Conservation (phyloP, 2,329 filamentous ascomycete species). For the Xylaria sp. region DNA sequence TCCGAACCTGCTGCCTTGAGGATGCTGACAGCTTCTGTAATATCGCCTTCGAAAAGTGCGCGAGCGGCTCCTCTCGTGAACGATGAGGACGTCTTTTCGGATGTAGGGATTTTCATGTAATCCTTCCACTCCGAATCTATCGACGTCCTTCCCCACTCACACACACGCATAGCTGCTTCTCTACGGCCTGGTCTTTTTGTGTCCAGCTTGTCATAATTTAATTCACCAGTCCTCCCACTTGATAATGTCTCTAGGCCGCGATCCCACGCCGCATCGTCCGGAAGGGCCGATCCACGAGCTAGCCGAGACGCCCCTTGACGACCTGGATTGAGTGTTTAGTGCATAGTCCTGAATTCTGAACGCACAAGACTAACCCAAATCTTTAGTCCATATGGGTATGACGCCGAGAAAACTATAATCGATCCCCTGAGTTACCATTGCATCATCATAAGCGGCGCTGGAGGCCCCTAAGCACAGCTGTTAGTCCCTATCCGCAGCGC, state of each 20-base stretch:
- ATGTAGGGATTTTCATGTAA: constrained; percentile 50
- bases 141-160: constrained; percentile 68
- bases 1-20: constrained; percentile 70
- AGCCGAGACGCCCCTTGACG: constrained; percentile 55
- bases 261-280: constrained; percentile 63
- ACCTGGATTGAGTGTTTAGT: constrained; percentile 46
- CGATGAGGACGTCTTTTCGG: constrained; percentile 57
- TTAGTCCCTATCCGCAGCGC: constrained; percentile 22
- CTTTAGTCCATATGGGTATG: constrained; percentile 72
- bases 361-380: constrained; percentile 59
- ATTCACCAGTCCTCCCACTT: constrained; percentile 66
- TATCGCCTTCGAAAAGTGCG: constrained; percentile 75
- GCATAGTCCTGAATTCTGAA: background rate
- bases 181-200: constrained; percentile 73
- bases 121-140: constrained; percentile 51
- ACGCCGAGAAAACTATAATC: constrained; percentile 81
- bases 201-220: constrained; percentile 65
- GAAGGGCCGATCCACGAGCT: constrained; percentile 49
- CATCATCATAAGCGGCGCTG: constrained; percentile 66
- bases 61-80: constrained; percentile 79
- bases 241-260: constrained; percentile 68
- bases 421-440: constrained; percentile 71
- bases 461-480: constrained; percentile 58
- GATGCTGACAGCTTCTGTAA: constrained; percentile 70
- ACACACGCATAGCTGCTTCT: constrained; percentile 76